Base-by-base conservation (phyloP, 2,329 filamentous ascomycete genomes). In the Paecilomyces sp. region DNA sequence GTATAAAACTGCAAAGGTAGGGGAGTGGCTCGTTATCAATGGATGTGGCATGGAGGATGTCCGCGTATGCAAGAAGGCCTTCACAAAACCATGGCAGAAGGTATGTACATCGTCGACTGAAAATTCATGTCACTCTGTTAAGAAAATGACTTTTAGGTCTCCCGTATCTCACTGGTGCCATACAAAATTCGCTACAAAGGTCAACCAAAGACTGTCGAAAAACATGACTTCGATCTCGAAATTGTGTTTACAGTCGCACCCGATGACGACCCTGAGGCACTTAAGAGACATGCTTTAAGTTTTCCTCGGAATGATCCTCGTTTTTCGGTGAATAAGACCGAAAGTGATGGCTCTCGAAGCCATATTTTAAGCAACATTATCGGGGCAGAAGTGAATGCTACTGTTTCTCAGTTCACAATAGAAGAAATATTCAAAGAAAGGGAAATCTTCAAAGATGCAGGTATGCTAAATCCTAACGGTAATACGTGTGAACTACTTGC, bases 341-440 rank as follows among this genome's bases (percentile, higher is more conserved):
- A 74, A 36, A 75, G 76, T 15, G 77, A 80, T n/a, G 80, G 83
- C 58, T 89, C 93, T 75, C 95, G 95, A 62, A 88, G 22, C 22
- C 22, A 22, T 22, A 22, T 22, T 22, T 22, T 95, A 74, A 93
- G 91, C 74, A 91, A 90, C 61, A 92, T 95, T 72, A 94, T 95
- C 66, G 90, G 95, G 73, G 91, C 91, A 62, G 91, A 95, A 74
- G 92, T 89, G 0, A 84, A 91, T 60, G 88, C 91, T 5, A 85
- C 95, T 57, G 89, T 95, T 51, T 90, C 87, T 0, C 88, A 85
- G 66, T 93, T 95, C 89, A 92, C 90, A n/a, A 93, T 94, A 89
- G 90, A 93, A 71, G 90, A 94, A 74, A 89, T 95, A 61, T 92
- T 92, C 74, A 88, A 86, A 61, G 87, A 90, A 74, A 81, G 89